Evolutionary conservation across 2,329 filamentous ascomycete genomes (phyloP).

Genomic region (Monilinia fructigena): DNA sequence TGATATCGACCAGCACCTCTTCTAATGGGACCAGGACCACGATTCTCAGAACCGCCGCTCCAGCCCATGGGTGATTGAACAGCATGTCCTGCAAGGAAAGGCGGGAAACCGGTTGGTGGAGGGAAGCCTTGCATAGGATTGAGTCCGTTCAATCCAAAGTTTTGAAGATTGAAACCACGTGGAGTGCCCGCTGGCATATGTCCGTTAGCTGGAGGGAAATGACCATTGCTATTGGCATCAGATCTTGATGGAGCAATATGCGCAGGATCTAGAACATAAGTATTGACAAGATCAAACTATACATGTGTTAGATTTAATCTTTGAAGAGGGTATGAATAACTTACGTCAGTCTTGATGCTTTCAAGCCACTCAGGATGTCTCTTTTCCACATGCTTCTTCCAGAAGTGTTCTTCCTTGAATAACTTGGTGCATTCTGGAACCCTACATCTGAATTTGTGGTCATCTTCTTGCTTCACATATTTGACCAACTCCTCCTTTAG

Average conservation of each 20-base stretch:
- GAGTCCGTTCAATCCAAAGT: slow-evolving; percentile 61
- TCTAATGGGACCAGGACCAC: slow-evolving; percentile 65
- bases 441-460: slow-evolving; percentile 94
- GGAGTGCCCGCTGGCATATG: slow-evolving; percentile 81
- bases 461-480: slow-evolving; percentile 94
- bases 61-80: slow-evolving; percentile 47
- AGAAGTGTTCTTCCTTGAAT: slow-evolving; percentile 96
- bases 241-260: slow-evolving; percentile 92
- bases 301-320: slow-evolving; percentile 39
- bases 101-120: slow-evolving; percentile 47
- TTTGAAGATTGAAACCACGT: slow-evolving; percentile 83
- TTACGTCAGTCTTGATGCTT: slow-evolving; percentile 76
- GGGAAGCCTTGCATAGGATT: slow-evolving; percentile 59
- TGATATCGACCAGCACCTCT: slow-evolving; percentile 63
- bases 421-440: slow-evolving; percentile 94
- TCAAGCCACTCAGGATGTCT: slow-evolving; percentile 87
- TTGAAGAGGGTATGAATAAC: slow-evolving; percentile 39
- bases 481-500: slow-evolving; percentile 82
- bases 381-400: slow-evolving; percentile 97
- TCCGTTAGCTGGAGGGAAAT: slow-evolving; percentile 79
- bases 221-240: slow-evolving; percentile 92
- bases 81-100: slow-evolving; percentile 53
- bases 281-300: slow-evolving; percentile 86
- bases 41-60: slow-evolving; percentile 50
- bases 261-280: slow-evolving; percentile 89